Conservation (phyloP, 257 asterid species). For the Echium plantagineum region DNA sequence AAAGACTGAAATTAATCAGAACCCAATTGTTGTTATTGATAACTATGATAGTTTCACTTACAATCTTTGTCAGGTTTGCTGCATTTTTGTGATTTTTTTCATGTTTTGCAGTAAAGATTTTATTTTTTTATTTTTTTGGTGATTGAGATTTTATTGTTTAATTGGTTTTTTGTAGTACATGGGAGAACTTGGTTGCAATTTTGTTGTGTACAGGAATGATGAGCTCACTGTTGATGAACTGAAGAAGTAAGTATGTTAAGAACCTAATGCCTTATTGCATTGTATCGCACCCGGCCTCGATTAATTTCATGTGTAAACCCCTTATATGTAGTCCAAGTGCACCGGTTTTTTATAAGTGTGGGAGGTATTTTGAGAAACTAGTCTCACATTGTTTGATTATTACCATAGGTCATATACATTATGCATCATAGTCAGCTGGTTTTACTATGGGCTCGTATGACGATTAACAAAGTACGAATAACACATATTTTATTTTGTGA, state of each 20-base stretch:
- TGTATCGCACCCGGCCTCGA: no score
- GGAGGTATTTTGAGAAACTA: no score
- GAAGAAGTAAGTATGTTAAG: constrained; percentile 32
- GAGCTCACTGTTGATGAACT: constrained; percentile 81
- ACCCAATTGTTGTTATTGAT: constrained; percentile 69
- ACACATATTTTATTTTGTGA: no score
- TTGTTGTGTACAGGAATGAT: constrained; percentile 86
- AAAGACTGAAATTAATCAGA: not conserved
- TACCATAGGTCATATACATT: no score
- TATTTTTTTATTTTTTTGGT: constrained; percentile 5
- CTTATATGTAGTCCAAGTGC: no score
- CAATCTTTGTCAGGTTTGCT: constrained; percentile 80
- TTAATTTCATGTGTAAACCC: no score
- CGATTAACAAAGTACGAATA: no score
- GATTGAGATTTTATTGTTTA: not conserved
- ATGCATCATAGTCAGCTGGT: no score
- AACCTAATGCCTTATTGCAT: no score
- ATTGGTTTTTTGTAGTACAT: constrained; percentile 40
- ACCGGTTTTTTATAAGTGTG: no score
- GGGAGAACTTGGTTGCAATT: constrained; percentile 87
- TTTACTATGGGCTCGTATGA: no score
- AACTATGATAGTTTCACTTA: constrained; percentile 97
- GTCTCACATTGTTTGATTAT: no score
- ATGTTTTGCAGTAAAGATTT: not conserved
- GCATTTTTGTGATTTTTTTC: not conserved